These are phyloP conservation scores for Trametes sp. DNA, from an alignment of 1,284 basidiomycete species.

Conservation along the genomic window DNA sequence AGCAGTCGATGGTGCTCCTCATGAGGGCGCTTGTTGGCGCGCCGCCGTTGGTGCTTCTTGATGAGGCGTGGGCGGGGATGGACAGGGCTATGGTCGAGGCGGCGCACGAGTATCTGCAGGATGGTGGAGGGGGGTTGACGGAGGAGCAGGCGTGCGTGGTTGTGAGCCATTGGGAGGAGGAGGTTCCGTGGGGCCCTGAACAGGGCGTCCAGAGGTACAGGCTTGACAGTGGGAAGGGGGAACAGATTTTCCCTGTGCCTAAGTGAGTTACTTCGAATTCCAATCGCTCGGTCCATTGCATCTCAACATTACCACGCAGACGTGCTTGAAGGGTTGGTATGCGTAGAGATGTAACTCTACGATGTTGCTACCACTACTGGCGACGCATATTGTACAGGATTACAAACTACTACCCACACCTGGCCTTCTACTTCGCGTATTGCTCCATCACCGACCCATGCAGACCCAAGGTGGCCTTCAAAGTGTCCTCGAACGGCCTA, in stretches of 20 bases:
- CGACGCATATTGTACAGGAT: neutral
- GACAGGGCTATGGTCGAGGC: constrained; percentile 76
- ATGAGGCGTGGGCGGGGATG: constrained; percentile 94
- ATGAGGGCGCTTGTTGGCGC: constrained; percentile 83
- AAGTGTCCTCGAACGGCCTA: constrained; percentile 38
- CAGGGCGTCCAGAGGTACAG: constrained; percentile 56
- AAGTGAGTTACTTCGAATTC: constrained; percentile 2
- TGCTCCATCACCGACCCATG: constrained; percentile 24
- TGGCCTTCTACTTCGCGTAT: constrained; percentile 24
- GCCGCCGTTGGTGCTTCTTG: constrained; percentile 79
- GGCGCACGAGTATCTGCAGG: constrained; percentile 67
- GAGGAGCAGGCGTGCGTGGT: constrained; percentile 79
- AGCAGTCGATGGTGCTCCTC: constrained; percentile 82
- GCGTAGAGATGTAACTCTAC: neutral
- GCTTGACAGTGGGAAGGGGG: constrained; percentile 49
- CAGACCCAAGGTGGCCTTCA: constrained; percentile 31
- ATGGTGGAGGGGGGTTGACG: constrained; percentile 55
- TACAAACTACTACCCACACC: neutral
- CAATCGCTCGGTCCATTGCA: neutral
- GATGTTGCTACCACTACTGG: neutral
- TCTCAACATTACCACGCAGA: too few species aligned
- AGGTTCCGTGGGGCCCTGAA: constrained; percentile 74
- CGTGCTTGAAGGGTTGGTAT: neutral
- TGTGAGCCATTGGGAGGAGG: constrained; percentile 90
- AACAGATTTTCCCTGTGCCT: constrained; percentile 17